Evolutionary conservation across 2,329 filamentous ascomycete genomes (phyloP), one percentile per base, ranked within the genome.

Genomic region (Decorospora gaudefroyi): DNA sequence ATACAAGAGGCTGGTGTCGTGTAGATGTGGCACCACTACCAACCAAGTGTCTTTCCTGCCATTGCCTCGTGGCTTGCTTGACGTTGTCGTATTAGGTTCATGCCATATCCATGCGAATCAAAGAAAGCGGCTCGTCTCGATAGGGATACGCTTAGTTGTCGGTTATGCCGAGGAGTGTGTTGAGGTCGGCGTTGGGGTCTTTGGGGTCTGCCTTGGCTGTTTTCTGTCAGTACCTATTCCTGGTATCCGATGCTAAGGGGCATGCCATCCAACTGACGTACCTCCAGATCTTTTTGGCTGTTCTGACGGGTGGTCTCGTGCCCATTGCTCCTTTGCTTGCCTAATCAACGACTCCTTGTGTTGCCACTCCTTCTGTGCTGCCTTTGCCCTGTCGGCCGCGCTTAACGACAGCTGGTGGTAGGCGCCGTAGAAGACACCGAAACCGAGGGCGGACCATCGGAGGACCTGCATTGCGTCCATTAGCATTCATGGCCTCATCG

Each of bases 371-470:
- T 84, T 83, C 74, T 95, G 78, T 53, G 64, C 83, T 81, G 64
- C 85, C 82, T 60, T 84, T 79, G 81, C 75, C 76, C 85, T 87
- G 68, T 90, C 84, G 65, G 81, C 74, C 44, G 87, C 74, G 61
- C 77, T 85, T 74, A 99, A 86, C 53, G 83, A 82, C 69, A 86
- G 80, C 79, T 99, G 93, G 79, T 96, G 92, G 75, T 86, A 88
- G 79, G 96, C 84, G 73, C 93, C 93, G 79, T 99, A 99, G 77
- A 96, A 86, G 71, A 97, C 78, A 72, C 93, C 93, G 68, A 90
- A 80, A 69, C 85, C 88, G 61, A 99, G 88, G 71, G 91, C 91
- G 70, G 90, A 92, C 82, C 92, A 99, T 77, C 93, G 91, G 74
- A 97, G 83, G 74, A 99, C 92, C 93, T 99, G 74, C 44, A 42